A percentile compares a stretch with the other conserved stretches of the same genome.
Evolutionary conservation across 2,329 filamentous ascomycete genomes (phyloP).

Genomic region (Colletotrichum endophyticum): DNA sequence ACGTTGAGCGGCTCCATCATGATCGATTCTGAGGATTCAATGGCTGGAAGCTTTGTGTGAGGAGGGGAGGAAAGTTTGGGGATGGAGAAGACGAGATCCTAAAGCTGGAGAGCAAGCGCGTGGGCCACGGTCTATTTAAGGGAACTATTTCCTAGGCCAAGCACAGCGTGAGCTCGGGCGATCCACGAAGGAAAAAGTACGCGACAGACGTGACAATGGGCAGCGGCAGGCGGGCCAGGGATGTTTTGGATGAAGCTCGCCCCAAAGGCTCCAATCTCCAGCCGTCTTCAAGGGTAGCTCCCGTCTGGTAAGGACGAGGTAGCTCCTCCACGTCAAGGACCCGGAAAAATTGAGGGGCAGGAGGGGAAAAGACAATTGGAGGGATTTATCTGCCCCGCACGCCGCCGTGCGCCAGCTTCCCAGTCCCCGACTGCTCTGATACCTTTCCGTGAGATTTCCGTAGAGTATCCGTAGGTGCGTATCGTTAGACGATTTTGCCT

Average conservation of each 20-base stretch:
- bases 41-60: neutral
- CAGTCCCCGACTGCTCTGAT: neutral
- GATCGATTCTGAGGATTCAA: slow-evolving; percentile 10
- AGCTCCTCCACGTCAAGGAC: neutral
- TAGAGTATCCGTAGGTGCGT: neutral
- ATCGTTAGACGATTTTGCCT: neutral
- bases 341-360: slow-evolving; percentile 44
- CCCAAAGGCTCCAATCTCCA: neutral
- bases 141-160: neutral
- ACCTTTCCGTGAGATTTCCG: neutral
- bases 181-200: neutral
- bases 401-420: slow-evolving; percentile 14
- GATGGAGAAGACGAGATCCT: neutral
- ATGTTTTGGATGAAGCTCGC: slow-evolving; percentile 15
- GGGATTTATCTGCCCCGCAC: slow-evolving; percentile 21
- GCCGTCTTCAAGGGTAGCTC: neutral
- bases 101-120: neutral
- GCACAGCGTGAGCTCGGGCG: neutral
- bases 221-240: neutral
- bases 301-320: neutral
- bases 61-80: neutral
- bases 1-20: slow-evolving; percentile 67
- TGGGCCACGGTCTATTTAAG: slow-evolving; percentile 8
- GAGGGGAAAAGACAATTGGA: slow-evolving; percentile 26
- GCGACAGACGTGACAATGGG: neutral